These are phyloP conservation scores for Pichia sp. DNA, from an alignment of 1,139 yeast species.

Conservation along the genomic window DNA sequence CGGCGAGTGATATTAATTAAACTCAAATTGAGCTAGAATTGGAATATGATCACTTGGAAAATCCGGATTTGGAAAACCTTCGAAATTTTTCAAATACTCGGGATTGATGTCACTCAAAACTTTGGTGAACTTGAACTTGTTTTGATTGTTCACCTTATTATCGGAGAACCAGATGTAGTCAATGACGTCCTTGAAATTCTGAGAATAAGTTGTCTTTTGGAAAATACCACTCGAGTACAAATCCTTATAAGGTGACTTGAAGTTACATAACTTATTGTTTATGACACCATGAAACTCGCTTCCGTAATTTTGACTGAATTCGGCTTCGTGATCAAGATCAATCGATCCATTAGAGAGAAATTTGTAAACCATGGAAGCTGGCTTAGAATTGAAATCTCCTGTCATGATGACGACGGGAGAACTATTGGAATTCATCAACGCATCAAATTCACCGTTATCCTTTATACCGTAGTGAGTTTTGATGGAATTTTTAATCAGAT, in stretches of 20 bases:
- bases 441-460: constrained; percentile 15
- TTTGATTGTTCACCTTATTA: constrained; percentile 16
- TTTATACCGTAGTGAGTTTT: constrained; percentile 21
- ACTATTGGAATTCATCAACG: constrained; percentile 8
- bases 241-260: constrained; percentile 23
- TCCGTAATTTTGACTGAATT: constrained; percentile 16
- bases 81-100: constrained; percentile 13
- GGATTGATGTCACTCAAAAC: constrained; percentile 25
- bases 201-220: constrained; percentile 43
- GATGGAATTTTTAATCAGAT: constrained; percentile 15
- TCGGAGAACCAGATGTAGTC: constrained; percentile 53
- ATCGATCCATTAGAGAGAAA: constrained; percentile 31
- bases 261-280: constrained; percentile 15
- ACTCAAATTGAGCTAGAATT: constrained; percentile 24
- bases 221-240: constrained; percentile 23
- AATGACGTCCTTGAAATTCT: constrained; percentile 40
- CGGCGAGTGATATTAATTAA: neutral
- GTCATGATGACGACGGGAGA: constrained; percentile 24
- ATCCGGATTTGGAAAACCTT: constrained; percentile 34
- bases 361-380: constrained; percentile 39
- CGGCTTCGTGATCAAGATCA: constrained; percentile 4
- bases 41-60: constrained; percentile 40
- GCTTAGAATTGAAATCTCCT: constrained; percentile 50
- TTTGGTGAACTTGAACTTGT: constrained; percentile 22
- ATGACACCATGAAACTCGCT: constrained; percentile 18